A percentile compares a stretch with the other conserved stretches of the same genome.
Conservation (phyloP, 1,284 basidiomycete genomes). For the Pseudozyma sp. region DNA sequence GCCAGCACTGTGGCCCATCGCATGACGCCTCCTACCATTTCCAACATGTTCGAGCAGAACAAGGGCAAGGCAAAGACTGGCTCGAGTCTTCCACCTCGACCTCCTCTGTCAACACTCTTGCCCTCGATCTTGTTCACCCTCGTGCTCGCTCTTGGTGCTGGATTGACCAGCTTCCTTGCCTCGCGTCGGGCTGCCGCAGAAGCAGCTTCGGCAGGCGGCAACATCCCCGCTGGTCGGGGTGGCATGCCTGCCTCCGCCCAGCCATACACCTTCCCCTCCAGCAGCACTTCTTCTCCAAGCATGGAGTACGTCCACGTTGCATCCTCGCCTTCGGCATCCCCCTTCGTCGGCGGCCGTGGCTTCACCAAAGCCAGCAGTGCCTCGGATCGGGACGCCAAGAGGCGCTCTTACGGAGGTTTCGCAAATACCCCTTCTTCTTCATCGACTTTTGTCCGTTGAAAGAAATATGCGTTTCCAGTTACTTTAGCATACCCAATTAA, state of each 20-base stretch:
- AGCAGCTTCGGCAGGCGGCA: neutral
- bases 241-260: neutral
- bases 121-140: slow-evolving; percentile 60
- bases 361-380: too few species aligned
- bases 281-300: neutral
- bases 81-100: slow-evolving; percentile 52
- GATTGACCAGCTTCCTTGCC: slow-evolving; percentile 46
- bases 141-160: slow-evolving; percentile 55
- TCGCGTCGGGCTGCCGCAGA: slow-evolving; percentile 22
- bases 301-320: slow-evolving; percentile 23
- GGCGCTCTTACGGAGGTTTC: too few species aligned
- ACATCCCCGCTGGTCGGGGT: neutral
- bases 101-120: slow-evolving; percentile 56
- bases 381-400: too few species aligned
- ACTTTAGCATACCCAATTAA: too few species aligned
- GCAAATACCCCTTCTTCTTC: too few species aligned
- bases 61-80: slow-evolving; percentile 5
- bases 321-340: slow-evolving; percentile 1
- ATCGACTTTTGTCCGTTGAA: too few species aligned
- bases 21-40: slow-evolving; percentile 19
- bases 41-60: slow-evolving; percentile 15
- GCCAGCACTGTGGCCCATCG: slow-evolving; percentile 19
- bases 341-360: neutral
- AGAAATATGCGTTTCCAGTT: too few species aligned
- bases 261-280: slow-evolving; percentile 7